Base-by-base conservation (phyloP, 805 yeast species). In the Wickerhamomyces ciferrii region DNA sequence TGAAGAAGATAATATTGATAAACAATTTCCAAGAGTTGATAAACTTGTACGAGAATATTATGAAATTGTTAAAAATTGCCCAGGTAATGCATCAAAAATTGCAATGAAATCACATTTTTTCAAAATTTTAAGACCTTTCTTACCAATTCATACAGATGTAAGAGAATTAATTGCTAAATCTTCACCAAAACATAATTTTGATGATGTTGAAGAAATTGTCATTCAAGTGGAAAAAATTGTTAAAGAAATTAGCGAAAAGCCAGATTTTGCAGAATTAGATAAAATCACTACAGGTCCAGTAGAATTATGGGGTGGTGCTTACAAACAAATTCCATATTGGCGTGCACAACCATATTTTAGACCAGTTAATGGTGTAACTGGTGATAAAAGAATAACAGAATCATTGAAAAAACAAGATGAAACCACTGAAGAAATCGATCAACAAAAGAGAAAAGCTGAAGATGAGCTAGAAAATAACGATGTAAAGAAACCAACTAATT, bases 291-390 rank as follows among this genome's bases (percentile, higher is more conserved):
- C 66, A 8, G 89, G 90, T 0, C 78, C 75, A 7, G 55, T 59
- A 34, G 80, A 81, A 54, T 59, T 66, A 21, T 85, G 95, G 91
- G 96, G 96, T 42, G 96, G 96, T 1, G 56, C 73, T 14, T 92
- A 94, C 63, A 81, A 81, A 62, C 76, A 74, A 5, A 79, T 92
- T 15, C 98, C 99, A 2, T 90, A 85, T 63, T 92, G 98, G 98
- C 76, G 98, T 58, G 83, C 96, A 53, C 99, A 92, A 67, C 99
- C 99, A 2, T 86, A 87, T 62, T 92, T 92, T 72, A 75, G 99
- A 56, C 82, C 84, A 2, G 96, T 92, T 1, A 78, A 88, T 61
- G 98, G 98, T 20, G 81, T 78, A 3, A 71, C 75, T 24, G 79
- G 76, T 21, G 79, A 76, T 48, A 63, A 65, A 49, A 56, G 75